Conservation (phyloP, 768 basidiomycete species). For the Tricholoma flavovirens region DNA sequence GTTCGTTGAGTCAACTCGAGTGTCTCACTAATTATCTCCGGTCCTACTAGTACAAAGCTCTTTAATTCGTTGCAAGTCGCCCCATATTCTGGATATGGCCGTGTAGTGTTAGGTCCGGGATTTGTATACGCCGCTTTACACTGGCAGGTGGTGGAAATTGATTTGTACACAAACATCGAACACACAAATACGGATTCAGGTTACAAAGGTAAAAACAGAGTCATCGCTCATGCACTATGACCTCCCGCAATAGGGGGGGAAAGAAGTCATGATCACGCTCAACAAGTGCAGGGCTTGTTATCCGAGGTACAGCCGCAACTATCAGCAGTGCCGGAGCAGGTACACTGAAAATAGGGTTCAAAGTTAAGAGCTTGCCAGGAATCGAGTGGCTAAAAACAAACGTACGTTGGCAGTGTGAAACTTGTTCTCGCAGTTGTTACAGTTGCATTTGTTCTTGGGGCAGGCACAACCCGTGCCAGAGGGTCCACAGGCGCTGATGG, state of each 20-base stretch:
- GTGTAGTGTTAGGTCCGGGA: too few species aligned
- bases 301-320: conserved; percentile 27
- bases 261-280: too few species aligned
- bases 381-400: background rate
- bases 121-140: too few species aligned
- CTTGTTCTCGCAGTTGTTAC: conserved; percentile 32
- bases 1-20: too few species aligned
- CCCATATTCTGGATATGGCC: too few species aligned
- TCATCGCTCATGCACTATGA: too few species aligned
- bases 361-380: background rate
- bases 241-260: background rate
- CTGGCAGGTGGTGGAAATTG: too few species aligned
- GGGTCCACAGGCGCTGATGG: conserved; percentile 30
- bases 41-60: too few species aligned
- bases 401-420: conserved; percentile 30
- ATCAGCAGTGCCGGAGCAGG: conserved; percentile 23
- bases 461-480: conserved; percentile 32
- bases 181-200: too few species aligned
- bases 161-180: background rate
- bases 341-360: conserved; percentile 22
- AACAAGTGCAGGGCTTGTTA: conserved; percentile 26
- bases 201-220: too few species aligned
- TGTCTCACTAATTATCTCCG: too few species aligned
- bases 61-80: too few species aligned
- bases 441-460: conserved; percentile 30